Evolutionary conservation across 768 basidiomycete species (phyloP).

Genomic region (Tylopilus balloui): DNA sequence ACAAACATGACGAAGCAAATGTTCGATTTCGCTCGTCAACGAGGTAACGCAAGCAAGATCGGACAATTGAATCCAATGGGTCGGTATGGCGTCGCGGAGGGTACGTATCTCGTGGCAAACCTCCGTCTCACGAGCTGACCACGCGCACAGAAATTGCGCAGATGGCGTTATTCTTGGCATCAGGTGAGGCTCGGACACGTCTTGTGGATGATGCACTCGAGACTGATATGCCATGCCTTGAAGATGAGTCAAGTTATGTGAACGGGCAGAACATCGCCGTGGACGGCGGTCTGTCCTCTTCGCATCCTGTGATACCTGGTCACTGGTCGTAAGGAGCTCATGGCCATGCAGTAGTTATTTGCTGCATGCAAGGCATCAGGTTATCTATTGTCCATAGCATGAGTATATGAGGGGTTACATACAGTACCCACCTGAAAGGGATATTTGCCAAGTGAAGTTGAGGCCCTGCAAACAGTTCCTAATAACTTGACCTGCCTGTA

Average conservation of each 20-base stretch:
- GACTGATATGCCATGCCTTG: constrained; percentile 3
- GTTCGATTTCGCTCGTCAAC: constrained; percentile 72
- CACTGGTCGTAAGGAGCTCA: constrained; percentile 48
- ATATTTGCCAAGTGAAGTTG: too few relatives aligned
- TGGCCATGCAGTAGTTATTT: not conserved
- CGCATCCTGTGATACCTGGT: constrained; percentile 75
- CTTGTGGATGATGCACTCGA: constrained; percentile 1
- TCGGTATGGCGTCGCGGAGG: constrained; percentile 77
- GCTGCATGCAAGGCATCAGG: not conserved
- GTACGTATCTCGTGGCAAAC: constrained; percentile 36
- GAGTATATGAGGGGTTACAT: too few relatives aligned
- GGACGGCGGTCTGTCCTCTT: constrained; percentile 81
- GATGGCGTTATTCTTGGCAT: constrained; percentile 80
- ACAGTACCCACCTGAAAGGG: too few relatives aligned
- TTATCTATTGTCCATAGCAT: not conserved
- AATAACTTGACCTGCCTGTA: too few relatives aligned
- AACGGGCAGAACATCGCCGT: constrained; percentile 86
- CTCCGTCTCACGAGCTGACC: constrained; percentile 11
- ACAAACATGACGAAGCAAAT: constrained; percentile 84
- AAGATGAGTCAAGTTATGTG: constrained; percentile 88
- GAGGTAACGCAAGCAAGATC: constrained; percentile 71
- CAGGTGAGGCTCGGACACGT: constrained; percentile 47
- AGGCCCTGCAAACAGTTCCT: not conserved
- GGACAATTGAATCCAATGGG: constrained; percentile 79
- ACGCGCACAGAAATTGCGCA: constrained; percentile 72